Conservation (phyloP, 768 basidiomycete genomes). For the Suillus fuscotomentosus region DNA sequence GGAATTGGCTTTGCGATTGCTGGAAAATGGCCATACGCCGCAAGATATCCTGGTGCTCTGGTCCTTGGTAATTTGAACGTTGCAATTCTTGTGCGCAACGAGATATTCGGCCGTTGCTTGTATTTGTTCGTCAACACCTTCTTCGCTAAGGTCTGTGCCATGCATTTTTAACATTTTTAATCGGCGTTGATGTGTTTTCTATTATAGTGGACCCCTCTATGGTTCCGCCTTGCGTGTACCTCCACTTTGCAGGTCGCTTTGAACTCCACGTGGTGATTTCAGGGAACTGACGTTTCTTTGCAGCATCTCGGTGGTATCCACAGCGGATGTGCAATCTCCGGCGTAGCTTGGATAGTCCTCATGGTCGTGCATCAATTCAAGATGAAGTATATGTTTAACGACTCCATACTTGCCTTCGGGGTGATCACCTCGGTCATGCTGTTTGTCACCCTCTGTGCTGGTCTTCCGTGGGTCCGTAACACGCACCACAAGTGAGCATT, state of each 20-base stretch:
- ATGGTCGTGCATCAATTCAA: conserved; percentile 59
- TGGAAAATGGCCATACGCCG: conserved; percentile 68
- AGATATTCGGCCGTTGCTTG: conserved; percentile 73
- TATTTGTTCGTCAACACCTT: conserved; percentile 69
- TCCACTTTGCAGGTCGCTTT: conserved; percentile 60
- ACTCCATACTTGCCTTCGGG: conserved; percentile 60
- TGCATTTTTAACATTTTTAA: neutral
- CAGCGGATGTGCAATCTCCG: conserved; percentile 70
- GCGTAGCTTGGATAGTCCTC: conserved; percentile 66
- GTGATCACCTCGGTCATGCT: conserved; percentile 57
- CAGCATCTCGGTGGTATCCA: conserved; percentile 82
- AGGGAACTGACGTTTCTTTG: conserved; percentile 21
- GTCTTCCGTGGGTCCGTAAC: conserved; percentile 79
- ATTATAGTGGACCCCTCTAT: conserved; percentile 67
- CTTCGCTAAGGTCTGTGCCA: conserved; percentile 61
- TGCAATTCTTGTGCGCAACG: conserved; percentile 78
- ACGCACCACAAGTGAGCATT: conserved; percentile 71
- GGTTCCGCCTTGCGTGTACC: conserved; percentile 70
- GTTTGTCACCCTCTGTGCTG: conserved; percentile 58
- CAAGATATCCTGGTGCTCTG: conserved; percentile 64
- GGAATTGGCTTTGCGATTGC: conserved; percentile 60
- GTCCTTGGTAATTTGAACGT: conserved; percentile 72
- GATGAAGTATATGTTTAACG: conserved; percentile 46
- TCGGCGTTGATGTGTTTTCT: neutral
- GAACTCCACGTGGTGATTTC: neutral